A percentile compares a stretch with the other conserved stretches of the same genome.
These are phyloP conservation scores for Limtongia smithiae DNA, from an alignment of 805 yeast genomes.

Conservation along the genomic window DNA sequence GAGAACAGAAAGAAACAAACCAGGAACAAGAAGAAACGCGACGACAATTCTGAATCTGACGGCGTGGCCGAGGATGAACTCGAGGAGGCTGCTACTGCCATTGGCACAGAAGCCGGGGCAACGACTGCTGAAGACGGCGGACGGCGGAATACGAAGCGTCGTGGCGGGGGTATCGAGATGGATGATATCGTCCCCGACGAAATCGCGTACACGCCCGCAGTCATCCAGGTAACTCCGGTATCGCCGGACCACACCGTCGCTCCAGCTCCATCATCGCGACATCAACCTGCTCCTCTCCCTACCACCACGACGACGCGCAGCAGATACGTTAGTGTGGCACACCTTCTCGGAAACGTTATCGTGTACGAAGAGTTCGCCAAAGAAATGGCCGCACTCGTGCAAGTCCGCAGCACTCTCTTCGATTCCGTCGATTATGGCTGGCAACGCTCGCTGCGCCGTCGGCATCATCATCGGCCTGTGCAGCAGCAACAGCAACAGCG, in stretches of 20 bases:
- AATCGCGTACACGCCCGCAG: conserved; percentile 12
- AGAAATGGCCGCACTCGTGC: conserved; percentile 33
- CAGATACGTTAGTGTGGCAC: conserved; percentile 29
- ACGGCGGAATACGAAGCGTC: neutral
- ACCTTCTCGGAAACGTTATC: conserved; percentile 31
- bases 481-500: no score
- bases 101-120: neutral
- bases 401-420: conserved; percentile 27
- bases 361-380: conserved; percentile 33
- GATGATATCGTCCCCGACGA: conserved; percentile 21
- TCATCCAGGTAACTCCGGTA: conserved; percentile 14
- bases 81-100: no score
- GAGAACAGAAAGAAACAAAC: no score
- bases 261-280: conserved; percentile 1
- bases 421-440: conserved; percentile 21
- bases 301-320: conserved; percentile 6
- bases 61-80: no score
- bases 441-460: no score
- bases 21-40: no score
- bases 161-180: conserved; percentile 14
- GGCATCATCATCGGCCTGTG: no score
- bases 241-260: neutral
- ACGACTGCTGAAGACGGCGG: neutral
- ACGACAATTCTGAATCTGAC: no score
- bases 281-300: no score